Conservation (phyloP, 2,329 filamentous ascomycete genomes). For the Myriosclerotinia scirpicola region DNA sequence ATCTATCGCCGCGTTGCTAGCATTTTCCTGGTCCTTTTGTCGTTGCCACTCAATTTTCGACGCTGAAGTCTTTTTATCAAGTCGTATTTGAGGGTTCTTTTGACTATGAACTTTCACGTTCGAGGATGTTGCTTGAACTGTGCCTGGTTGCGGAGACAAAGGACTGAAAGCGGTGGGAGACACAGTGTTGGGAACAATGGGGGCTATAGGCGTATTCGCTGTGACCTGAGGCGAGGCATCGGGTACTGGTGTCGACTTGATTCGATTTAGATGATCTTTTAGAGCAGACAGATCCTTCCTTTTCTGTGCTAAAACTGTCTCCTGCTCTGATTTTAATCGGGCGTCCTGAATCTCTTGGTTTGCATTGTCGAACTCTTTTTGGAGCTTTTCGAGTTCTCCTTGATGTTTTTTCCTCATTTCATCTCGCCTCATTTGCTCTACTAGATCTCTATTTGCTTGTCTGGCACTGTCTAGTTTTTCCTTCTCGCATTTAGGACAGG, state of each 20-base stretch:
- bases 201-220: neutral
- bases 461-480: slow-evolving; percentile 49
- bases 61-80: slow-evolving; percentile 33
- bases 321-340: slow-evolving; percentile 47
- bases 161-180: neutral
- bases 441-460: slow-evolving; percentile 41
- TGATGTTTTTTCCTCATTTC: slow-evolving; percentile 28
- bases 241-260: neutral
- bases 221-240: neutral
- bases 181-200: neutral
- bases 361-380: slow-evolving; percentile 33
- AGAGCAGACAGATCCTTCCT: slow-evolving; percentile 48
- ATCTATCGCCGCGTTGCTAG: slow-evolving; percentile 57
- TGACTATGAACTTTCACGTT: too few species aligned
- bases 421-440: slow-evolving; percentile 30
- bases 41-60: slow-evolving; percentile 59
- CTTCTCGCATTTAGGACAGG: slow-evolving; percentile 53
- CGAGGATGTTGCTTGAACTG: neutral
- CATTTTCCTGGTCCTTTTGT: slow-evolving; percentile 55
- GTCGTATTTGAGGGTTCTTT: slow-evolving; percentile 25
- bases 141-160: neutral
- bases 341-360: slow-evolving; percentile 45
- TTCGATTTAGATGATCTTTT: slow-evolving; percentile 38
- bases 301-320: slow-evolving; percentile 48
- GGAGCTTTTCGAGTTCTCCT: slow-evolving; percentile 30